Base-by-base conservation (phyloP, 2,329 filamentous ascomycete genomes). In the Fusarium subtropicale region DNA sequence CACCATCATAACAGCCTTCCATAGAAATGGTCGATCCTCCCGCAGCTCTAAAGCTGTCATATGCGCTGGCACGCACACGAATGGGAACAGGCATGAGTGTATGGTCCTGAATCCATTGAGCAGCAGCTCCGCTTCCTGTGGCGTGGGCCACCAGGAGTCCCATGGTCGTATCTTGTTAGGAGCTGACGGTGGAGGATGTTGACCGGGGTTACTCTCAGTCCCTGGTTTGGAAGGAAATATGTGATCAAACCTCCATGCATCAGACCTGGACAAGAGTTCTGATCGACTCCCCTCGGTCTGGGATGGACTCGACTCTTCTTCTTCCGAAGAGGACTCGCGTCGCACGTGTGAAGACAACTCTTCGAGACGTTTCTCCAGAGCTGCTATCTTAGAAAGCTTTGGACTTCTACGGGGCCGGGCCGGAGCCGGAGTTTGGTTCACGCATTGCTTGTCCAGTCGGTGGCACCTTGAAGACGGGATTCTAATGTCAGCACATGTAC, bases 1-100 rank as follows among this genome's bases (percentile, higher is more conserved):
- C 50, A 78, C 78, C 74, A 86, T 79, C 81, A 86, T 85, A 64
- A 83, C 72, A 6, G 79, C 82, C 70, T 84, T 85, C 83, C 84
- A 87, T 41, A 86, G 66, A 41, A 83, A 82, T 24, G 84, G 84
- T 8, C 79, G 75, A 61, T 78, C 63, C 28, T 73, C 71, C 28
- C 77, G 77, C 45, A 86, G 74, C 64, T 81, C 74, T 3, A 73
- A 69, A 2, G 82, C 77, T 5, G 72, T 74, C 68, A 83, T 68
- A 45, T 77, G 64, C 26, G 69, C 65, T 1, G 83, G 79, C 7
- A 85, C 74, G 16, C 82, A 66, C 11, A 84, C 81, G 63, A 86
- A 86, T 11, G 84, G 84, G 53, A 83, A 81, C 11, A 84, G 68
- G 1, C 74, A 74, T 33, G 75, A 75, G 56, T 81, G 74, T 22